These are phyloP conservation scores for Myriangium duriaei DNA, from an alignment of 2,329 filamentous ascomycete species.

Conservation along the genomic window DNA sequence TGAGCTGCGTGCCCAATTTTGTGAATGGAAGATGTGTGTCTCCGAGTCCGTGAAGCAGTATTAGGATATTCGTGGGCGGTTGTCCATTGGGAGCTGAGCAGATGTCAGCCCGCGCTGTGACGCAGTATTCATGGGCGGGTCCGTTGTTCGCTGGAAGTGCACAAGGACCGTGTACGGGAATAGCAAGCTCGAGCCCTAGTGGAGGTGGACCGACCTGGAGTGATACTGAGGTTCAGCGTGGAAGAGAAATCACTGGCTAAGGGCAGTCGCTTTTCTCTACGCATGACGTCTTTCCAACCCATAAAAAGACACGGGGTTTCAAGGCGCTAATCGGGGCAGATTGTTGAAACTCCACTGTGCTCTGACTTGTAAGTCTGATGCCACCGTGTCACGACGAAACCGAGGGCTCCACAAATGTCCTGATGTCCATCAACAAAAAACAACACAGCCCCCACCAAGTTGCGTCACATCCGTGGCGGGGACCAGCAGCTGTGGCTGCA, in stretches of 20 bases:
- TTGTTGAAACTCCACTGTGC: no score
- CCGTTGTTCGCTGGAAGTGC: no score
- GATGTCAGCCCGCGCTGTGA: constrained; percentile 3
- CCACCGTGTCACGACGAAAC: no score
- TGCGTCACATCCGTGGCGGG: not conserved
- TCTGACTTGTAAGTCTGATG: no score
- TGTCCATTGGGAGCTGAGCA: constrained; percentile 33
- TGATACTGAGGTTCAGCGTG: constrained; percentile 29
- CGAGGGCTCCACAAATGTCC: no score
- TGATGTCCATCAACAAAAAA: no score
- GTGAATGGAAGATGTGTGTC: constrained; percentile 60
- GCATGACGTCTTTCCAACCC: constrained; percentile 24
- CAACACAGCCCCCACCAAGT: not conserved
- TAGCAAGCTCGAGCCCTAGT: no score
- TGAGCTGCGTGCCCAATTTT: constrained; percentile 53
- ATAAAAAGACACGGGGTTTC: not conserved
- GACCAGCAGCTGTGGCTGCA: no score
- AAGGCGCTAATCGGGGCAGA: no score
- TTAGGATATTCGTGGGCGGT: constrained; percentile 58
- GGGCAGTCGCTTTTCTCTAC: constrained; percentile 25
- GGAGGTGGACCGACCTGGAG: constrained; percentile 31
- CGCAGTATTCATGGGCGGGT: no score
- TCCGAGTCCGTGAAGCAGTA: constrained; percentile 76
- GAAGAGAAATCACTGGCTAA: constrained; percentile 30
- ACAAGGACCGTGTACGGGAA: no score